Base-by-base conservation (phyloP, 805 yeast species). In the Saturnispora mendoncae region DNA sequence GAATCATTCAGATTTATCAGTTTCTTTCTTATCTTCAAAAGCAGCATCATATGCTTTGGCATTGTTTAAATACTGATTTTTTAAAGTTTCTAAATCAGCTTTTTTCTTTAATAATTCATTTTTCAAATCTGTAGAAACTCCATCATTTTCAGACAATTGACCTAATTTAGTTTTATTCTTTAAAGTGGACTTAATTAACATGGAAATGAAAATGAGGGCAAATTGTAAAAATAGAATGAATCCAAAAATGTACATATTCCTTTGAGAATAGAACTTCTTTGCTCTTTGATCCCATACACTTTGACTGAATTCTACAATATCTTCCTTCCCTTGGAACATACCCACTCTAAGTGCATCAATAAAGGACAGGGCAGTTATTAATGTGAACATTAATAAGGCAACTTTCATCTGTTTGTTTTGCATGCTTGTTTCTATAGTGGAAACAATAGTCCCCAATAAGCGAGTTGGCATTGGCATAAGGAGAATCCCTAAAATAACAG, bases 241-340 rank as follows among this genome's bases (percentile, higher is more conserved):
- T 5, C 78, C 79, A 12, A 71, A 68, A 42, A 74, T 61, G 53
- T 74, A 74, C 58, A 74, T 57, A 52, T 74, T 74, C 43, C 80
- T 62, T 50, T 74, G 79, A n/a, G 76, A 66, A 47, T 72, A 71
- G 51, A 73, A 74, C 52, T 68, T 70, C 49, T 69, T 65, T 4
- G 76, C 74, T 53, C 55, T 51, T 7, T 40, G 19, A n/a, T 57
- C 63, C 54, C 62, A 56, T 24, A 46, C 32, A n/a, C n/a, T n/a
- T n/a, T 62, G 60, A 54, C 53, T 61, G 17, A 37, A 44, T 19
- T 45, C 48, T 12, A 47, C 32, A 8, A 41, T 37, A 14, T 44
- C 48, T 19, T 44, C 50, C 4, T 13, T 27, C n/a, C 26, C 32
- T 10, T 41, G 32, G n/a, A 45, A 46, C 10, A 49, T 27, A 12